Evolutionary conservation across 2,329 filamentous ascomycete genomes (phyloP).

Genomic region (Hymenoscyphus occultus): DNA sequence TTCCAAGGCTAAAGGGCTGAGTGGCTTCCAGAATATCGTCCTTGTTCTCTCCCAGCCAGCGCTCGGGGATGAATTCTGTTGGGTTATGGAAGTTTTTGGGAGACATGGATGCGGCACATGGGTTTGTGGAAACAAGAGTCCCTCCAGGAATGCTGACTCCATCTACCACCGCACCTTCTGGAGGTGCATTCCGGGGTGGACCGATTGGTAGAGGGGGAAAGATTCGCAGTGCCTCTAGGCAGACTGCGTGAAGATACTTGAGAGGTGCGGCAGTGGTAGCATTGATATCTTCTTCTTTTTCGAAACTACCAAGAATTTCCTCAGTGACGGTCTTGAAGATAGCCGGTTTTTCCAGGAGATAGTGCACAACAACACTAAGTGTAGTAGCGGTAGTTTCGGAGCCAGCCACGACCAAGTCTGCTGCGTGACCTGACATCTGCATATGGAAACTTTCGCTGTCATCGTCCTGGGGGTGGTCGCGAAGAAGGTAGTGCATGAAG

Average conservation of each 20-base stretch:
- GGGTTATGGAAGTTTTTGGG: conserved; percentile 32
- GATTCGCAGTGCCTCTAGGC: conserved; percentile 14
- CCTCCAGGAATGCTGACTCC: conserved; percentile 9
- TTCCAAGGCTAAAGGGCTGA: conserved; percentile 37
- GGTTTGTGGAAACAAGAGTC: conserved; percentile 36
- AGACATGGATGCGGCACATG: conserved; percentile 35
- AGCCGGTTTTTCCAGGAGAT: conserved; percentile 52
- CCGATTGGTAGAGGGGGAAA: conserved; percentile 9
- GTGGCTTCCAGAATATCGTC: conserved; percentile 28
- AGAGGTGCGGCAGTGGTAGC: background rate
- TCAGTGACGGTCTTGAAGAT: background rate
- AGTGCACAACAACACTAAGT: conserved; percentile 34
- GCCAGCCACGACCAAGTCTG: conserved; percentile 31
- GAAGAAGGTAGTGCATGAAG: conserved; percentile 7
- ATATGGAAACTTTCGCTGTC: background rate
- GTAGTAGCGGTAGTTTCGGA: conserved; percentile 37
- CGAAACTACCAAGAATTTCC: background rate
- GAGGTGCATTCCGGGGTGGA: background rate
- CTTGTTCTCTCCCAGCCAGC: background rate
- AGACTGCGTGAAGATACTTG: conserved; percentile 11
- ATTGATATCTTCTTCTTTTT: conserved; percentile 15
- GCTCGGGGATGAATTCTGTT: conserved; percentile 17
- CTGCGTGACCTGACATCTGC: conserved; percentile 32
- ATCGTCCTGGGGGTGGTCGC: background rate
- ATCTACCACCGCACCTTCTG: conserved; percentile 7